Base-by-base conservation (phyloP, 805 yeast genomes). In the Saccharomycopsis microspora region DNA sequence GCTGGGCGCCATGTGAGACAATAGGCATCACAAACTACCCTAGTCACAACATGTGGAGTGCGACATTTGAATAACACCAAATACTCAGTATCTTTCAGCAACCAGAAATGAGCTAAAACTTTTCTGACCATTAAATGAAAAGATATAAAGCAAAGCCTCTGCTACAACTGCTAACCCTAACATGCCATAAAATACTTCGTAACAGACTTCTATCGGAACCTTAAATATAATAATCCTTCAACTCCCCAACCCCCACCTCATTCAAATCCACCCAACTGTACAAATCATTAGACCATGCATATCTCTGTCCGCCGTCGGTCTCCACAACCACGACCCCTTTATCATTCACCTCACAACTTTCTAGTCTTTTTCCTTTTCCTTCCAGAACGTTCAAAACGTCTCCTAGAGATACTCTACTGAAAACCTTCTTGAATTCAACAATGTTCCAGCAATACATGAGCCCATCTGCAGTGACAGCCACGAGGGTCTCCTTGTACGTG, bases 381-480 rank as follows among this genome's bases (percentile, higher is more conserved):
- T 44, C 34, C 5, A 29, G 7, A 9, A 11, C 30, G 33, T 32
- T 35, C 47, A 79, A 55, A 3, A 78, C 63, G 0, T 81, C 71
- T 0, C 85, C 76, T 30, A 80, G 52, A 1, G 83, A 73, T 1
- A 76, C 64, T 1, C 70, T 71, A 33, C 60, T 60, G 35, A 75
- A 50, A 0, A 73, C 45, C 2, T 62, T 64, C 32, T 58, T 57
- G 31, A 69, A 57, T 4, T 54, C 51, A 5, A 52, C 53, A n/a
- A 79, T 50, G 51, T 73, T 64, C 80, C 81, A 80, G 1, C 69
- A 61, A 57, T 70, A 71, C 1, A 78, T 45, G 41, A 74, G 58
- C 3, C 80, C 82, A n/a, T 65, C 63, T 39, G 68, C 68, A 0
- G 83, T 75, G 11, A 80, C 55, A 0, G 72, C 65, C 57, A 74